A percentile compares a stretch with the other conserved stretches of the same genome.
These are phyloP conservation scores for Fusarium kyushuense DNA, from an alignment of 2,329 filamentous ascomycete genomes.

Conservation along the genomic window DNA sequence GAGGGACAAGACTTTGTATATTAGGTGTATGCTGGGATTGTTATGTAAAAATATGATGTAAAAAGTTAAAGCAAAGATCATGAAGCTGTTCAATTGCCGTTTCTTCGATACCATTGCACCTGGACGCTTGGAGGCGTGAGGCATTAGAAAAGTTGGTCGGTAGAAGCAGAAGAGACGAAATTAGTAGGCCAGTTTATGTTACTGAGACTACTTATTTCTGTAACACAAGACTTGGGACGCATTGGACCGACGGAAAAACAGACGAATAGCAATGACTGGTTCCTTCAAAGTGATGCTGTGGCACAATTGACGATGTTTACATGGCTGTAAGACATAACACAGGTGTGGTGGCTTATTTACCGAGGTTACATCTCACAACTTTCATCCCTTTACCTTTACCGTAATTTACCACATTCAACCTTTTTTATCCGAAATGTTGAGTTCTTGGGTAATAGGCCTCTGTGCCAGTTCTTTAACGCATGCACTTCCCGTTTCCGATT, in stretches of 20 bases:
- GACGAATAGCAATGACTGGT: background rate
- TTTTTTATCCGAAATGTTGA: slow-evolving; percentile 4
- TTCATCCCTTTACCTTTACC: slow-evolving; percentile 17
- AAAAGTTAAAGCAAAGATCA: slow-evolving; percentile 8
- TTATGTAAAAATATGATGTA: slow-evolving; percentile 38
- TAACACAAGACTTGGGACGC: no score
- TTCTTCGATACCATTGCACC: background rate
- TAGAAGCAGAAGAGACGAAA: no score
- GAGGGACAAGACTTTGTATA: slow-evolving; percentile 35
- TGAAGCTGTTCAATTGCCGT: background rate
- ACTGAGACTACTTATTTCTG: no score
- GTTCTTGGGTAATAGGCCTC: background rate
- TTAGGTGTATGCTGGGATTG: slow-evolving; percentile 32
- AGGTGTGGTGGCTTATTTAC: slow-evolving; percentile 12
- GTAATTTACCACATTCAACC: background rate
- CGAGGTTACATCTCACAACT: slow-evolving; percentile 2
- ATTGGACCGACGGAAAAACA: background rate
- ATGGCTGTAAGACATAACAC: slow-evolving; percentile 21
- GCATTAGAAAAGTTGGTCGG: no score
- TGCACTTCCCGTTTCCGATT: background rate
- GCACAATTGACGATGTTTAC: slow-evolving; percentile 2
- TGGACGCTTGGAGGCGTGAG: background rate
- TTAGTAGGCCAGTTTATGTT: no score
- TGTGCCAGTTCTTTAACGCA: background rate
- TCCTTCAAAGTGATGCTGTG: background rate